Evolutionary conservation across 73 alveolate species (phyloP), one percentile per base, ranked within the genome.

Genomic region (Loxodes magnus): DNA sequence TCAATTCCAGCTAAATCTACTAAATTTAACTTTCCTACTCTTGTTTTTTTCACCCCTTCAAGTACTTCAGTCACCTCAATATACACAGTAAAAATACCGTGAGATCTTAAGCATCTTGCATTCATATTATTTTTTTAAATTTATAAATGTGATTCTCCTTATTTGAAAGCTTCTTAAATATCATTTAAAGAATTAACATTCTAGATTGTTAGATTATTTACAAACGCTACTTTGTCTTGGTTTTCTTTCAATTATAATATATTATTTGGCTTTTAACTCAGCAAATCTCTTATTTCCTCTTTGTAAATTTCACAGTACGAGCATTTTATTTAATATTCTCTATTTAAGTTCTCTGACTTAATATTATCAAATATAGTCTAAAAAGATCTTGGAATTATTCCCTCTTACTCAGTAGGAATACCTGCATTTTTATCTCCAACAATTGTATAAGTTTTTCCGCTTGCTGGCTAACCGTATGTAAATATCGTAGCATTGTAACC

Each of bases 1-100:
- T 93, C 99, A 64, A 93, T 70, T 4, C 99, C 99, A 7, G 99
- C 99, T 48, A 93, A 67, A 79, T 93, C 99, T 2, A 93, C 99
- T 33, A 93, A 57, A 60, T 93, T 86, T 37, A 93, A 77, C 58
- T 84, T 80, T 9, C 95, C 91, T 37, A 76, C 90, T 41, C 77
- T 75, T 5, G 85, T 75, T 26, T 50, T 27, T 16, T 44, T 30
- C 56, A 83, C 91, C 9, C 82, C 87, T 35, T 77, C 84, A 12
- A 48, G 59, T 22, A 79, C 93, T 67, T 87, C 97, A 23, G 82
- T 67, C 19, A 86, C 77, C 63, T 91, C 98, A 43, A 91, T 74
- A 57, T 88, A 88, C 3, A 91, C 82, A 2, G 96, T 84, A 55
- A 91, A 91, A 44, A 91, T 74, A 35, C 94, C 87, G 62, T 91